Evolutionary conservation across 75 land plant genomes (phyloP).

Genomic region (Isoetes taiwanensis): DNA sequence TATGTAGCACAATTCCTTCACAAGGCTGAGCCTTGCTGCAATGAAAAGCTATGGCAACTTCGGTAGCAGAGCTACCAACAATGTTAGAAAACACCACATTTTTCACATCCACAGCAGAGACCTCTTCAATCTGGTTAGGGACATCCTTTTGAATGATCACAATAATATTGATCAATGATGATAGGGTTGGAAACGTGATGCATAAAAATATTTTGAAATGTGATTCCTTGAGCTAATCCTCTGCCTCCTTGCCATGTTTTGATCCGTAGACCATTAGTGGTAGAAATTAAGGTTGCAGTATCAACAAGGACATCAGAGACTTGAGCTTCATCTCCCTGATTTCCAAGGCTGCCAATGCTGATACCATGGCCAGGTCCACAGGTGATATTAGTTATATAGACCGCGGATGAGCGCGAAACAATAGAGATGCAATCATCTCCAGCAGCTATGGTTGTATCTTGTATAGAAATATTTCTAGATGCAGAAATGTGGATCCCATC

Average conservation of each 20-base stretch:
- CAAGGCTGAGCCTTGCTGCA: too few species aligned
- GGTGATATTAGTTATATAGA: neutral
- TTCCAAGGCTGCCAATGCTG: conserved; percentile 10
- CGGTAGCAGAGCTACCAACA: too few species aligned
- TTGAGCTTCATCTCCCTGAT: neutral
- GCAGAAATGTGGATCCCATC: neutral
- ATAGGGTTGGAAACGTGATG: neutral
- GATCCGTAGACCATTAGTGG: neutral
- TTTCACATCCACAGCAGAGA: too few species aligned
- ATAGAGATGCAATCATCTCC: neutral
- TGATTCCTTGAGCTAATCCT: neutral
- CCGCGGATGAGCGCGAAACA: neutral
- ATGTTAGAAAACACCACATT: too few species aligned
- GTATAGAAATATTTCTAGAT: neutral
- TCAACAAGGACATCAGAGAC: neutral
- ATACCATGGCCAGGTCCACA: neutral
- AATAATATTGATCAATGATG: neutral
- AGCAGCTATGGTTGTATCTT: neutral
- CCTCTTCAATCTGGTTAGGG: conserved; percentile 35
- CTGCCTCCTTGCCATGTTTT: conserved; percentile 3
- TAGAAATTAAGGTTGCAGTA: neutral
- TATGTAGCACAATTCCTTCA: too few species aligned
- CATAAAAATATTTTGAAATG: neutral
- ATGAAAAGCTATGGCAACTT: too few species aligned
- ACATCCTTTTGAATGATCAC: too few species aligned